Conservation (phyloP, 2,329 filamentous ascomycete species). For the Byssoonygena ceratinophila region DNA sequence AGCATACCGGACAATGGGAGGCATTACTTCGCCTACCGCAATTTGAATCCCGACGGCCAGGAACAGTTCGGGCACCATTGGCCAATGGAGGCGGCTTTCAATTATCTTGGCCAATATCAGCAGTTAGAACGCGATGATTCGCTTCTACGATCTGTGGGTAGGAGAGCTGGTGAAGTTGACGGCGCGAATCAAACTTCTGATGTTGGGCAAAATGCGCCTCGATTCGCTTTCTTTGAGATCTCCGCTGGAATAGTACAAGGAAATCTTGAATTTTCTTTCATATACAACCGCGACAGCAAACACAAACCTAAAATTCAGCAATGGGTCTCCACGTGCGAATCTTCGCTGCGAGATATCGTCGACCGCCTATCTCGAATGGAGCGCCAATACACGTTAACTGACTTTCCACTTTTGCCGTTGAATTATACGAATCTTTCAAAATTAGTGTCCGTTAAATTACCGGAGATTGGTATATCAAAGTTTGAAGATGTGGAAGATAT, state of each 20-base stretch:
- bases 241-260: constrained; percentile 27
- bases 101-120: constrained; percentile 31
- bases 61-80: constrained; percentile 19
- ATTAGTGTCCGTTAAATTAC: neutral
- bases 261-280: constrained; percentile 27
- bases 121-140: constrained; percentile 39
- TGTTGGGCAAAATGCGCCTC: constrained; percentile 36
- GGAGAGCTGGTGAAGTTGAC: neutral
- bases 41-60: constrained; percentile 24
- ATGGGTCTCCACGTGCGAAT: constrained; percentile 36
- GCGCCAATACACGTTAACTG: constrained; percentile 31
- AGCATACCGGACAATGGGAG: constrained; percentile 31
- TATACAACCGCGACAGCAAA: constrained; percentile 37
- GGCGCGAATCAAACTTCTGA: constrained; percentile 36
- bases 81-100: constrained; percentile 37
- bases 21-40: constrained; percentile 30
- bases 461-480: neutral
- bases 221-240: constrained; percentile 44
- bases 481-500: constrained; percentile 21
- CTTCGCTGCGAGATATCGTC: constrained; percentile 25
- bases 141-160: constrained; percentile 31
- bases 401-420: constrained; percentile 37
- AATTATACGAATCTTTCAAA: constrained; percentile 30
- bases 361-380: constrained; percentile 19
- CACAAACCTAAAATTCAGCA: constrained; percentile 36